A percentile compares a stretch with the other conserved stretches of the same genome.
phyloP scores from a whole-genome alignment of 306 rosid species.

The Lagenaria siceraria region DNA sequence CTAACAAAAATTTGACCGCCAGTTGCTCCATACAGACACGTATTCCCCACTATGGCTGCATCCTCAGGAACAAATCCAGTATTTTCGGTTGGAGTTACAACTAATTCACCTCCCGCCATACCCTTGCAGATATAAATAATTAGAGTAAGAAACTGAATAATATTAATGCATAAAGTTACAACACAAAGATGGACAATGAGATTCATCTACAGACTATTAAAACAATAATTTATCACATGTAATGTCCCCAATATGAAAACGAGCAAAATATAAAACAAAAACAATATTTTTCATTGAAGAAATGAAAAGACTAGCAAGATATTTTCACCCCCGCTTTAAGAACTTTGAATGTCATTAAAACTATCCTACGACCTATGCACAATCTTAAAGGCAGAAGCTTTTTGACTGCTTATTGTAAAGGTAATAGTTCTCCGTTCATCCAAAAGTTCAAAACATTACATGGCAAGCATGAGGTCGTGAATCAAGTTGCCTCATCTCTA shows the following conservation, averaged over 20 bases:
- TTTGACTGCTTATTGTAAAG: neutral
- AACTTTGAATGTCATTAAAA: neutral
- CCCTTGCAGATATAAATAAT: slow-evolving; percentile 43
- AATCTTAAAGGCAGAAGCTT: neutral
- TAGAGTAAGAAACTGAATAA: slow-evolving; percentile 16
- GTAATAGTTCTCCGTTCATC: neutral
- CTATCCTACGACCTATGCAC: neutral
- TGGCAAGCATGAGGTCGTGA: neutral
- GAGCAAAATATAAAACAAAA: too few relatives aligned
- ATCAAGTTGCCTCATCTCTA: neutral
- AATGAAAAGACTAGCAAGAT: neutral
- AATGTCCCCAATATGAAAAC: neutral
- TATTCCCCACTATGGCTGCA: slow-evolving; percentile 92
- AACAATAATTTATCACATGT: neutral
- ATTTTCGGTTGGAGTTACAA: slow-evolving; percentile 72
- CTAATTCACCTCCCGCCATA: slow-evolving; percentile 94
- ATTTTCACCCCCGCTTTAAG: neutral
- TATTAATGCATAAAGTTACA: neutral
- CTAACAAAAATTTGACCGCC: slow-evolving; percentile 91
- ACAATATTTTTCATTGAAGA: too few relatives aligned
- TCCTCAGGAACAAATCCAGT: slow-evolving; percentile 85
- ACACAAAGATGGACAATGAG: neutral
- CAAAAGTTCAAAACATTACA: neutral
- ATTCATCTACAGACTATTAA: neutral
- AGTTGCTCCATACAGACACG: slow-evolving; percentile 97